Evolutionary conservation across 208 protist genomes (phyloP).

Genomic region (Leptomonas pyrrhocoris): DNA sequence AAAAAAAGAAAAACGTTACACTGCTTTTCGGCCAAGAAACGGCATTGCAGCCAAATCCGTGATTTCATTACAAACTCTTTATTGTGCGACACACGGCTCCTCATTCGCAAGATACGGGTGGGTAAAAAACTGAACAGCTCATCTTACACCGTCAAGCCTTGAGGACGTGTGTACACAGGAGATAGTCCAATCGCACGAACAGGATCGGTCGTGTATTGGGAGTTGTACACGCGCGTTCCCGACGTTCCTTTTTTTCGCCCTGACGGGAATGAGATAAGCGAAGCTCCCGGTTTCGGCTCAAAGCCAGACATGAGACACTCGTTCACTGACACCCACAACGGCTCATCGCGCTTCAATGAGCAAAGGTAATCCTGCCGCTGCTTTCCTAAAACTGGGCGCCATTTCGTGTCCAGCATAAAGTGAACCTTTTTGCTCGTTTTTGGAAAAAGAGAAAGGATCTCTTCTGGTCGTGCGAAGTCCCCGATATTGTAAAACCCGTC

Average conservation of each 20-base stretch:
- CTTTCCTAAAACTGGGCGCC: constrained; percentile 85
- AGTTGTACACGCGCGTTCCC: constrained; percentile 81
- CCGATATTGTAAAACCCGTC: constrained; percentile 90
- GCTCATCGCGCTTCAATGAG: constrained; percentile 54
- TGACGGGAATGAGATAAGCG: constrained; percentile 45
- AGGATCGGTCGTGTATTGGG: constrained; percentile 86
- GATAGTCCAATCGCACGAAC: constrained; percentile 86
- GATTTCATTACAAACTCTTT: too few relatives aligned
- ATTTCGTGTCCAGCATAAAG: constrained; percentile 90
- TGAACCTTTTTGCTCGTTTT: constrained; percentile 83
- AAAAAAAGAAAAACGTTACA: not conserved
- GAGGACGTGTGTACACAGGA: constrained; percentile 73
- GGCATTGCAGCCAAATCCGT: too few relatives aligned
- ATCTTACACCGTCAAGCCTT: constrained; percentile 63
- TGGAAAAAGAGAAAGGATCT: constrained; percentile 83
- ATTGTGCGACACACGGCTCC: too few relatives aligned
- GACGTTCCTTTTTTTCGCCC: constrained; percentile 19
- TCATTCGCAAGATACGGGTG: not conserved
- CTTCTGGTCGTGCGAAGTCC: constrained; percentile 68
- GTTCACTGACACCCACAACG: constrained; percentile 89
- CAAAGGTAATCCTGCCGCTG: constrained; percentile 77
- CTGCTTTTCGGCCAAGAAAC: too few relatives aligned
- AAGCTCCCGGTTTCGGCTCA: constrained; percentile 44
- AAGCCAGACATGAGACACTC: constrained; percentile 92
- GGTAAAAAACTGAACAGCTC: not conserved